These are phyloP conservation scores for Stachybotrys echinatus DNA, from an alignment of 2,329 filamentous ascomycete species.

Conservation along the genomic window DNA sequence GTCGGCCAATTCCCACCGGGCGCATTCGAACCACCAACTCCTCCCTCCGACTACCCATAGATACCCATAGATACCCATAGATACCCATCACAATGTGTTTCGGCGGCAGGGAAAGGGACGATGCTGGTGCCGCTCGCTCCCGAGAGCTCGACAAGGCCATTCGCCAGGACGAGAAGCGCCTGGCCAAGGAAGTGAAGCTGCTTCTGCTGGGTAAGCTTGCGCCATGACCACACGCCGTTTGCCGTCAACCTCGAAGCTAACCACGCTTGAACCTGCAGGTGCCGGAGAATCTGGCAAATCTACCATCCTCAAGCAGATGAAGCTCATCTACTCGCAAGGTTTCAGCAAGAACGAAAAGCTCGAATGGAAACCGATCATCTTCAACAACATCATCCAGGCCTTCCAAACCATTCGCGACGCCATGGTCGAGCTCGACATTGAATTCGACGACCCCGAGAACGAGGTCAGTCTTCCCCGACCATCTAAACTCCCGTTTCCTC, in stretches of 20 bases:
- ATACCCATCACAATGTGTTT: conserved; percentile 52
- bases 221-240: background rate
- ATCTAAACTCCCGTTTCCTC: background rate
- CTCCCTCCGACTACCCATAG: background rate
- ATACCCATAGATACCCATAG: background rate
- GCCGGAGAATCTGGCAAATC: conserved; percentile 90
- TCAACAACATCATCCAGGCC: conserved; percentile 88
- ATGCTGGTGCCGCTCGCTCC: conserved; percentile 49
- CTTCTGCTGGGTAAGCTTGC: conserved; percentile 68
- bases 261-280: conserved; percentile 47
- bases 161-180: conserved; percentile 79
- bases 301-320: conserved; percentile 98
- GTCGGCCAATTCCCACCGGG: background rate
- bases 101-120: conserved; percentile 46
- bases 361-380: conserved; percentile 92
- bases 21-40: background rate
- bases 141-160: conserved; percentile 82
- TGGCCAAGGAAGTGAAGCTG: conserved; percentile 88
- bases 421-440: conserved; percentile 78
- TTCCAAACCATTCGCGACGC: conserved; percentile 87
- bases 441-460: conserved; percentile 74
- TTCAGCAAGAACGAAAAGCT: conserved; percentile 87
- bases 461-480: conserved; percentile 56
- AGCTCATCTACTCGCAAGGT: conserved; percentile 89
- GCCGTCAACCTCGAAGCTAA: background rate